Percentiles rank a stretch among this genome's conserved stretches.
Evolutionary conservation across 768 basidiomycete species (phyloP).

Genomic region (Russula virescens): DNA sequence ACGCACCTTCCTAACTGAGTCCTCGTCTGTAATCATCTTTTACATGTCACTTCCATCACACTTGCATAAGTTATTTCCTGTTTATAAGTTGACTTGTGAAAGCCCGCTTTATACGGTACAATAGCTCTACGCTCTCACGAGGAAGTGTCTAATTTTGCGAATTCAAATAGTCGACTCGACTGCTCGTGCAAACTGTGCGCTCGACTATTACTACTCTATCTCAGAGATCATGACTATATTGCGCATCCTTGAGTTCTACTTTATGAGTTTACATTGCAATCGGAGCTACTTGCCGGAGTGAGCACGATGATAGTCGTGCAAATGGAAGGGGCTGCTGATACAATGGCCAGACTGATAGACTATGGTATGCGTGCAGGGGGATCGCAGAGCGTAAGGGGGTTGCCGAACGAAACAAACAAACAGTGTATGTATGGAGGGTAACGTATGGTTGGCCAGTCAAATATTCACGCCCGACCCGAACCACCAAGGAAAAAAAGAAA

Average conservation of each 20-base stretch:
- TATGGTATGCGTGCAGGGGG: slow-evolving; percentile 21
- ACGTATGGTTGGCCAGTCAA: slow-evolving; percentile 11
- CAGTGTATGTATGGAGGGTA: slow-evolving; percentile 9
- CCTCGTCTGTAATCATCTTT: neutral
- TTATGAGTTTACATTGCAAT: slow-evolving; percentile 21
- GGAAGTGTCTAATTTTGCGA: slow-evolving; percentile 5
- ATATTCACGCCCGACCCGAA: neutral
- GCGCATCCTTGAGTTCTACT: slow-evolving; percentile 17
- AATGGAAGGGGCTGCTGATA: slow-evolving; percentile 13
- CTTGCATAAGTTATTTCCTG: slow-evolving; percentile 25
- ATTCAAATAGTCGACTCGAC: neutral
- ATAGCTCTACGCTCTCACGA: slow-evolving; percentile 1
- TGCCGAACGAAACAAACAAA: slow-evolving; percentile 7
- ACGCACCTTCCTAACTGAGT: neutral
- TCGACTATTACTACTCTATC: neutral
- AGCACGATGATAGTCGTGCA: neutral
- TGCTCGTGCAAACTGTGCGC: neutral
- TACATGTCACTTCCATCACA: slow-evolving; percentile 1
- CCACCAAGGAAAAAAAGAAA: neutral
- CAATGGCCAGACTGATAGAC: slow-evolving; percentile 17
- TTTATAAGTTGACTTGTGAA: slow-evolving; percentile 19
- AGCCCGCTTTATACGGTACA: slow-evolving; percentile 3
- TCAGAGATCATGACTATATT: slow-evolving; percentile 3
- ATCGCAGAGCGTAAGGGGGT: slow-evolving; percentile 13
- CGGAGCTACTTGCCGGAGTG: slow-evolving; percentile 13